phyloP scores from a whole-genome alignment of 2,329 filamentous ascomycete genomes.

The Orbilia oligospora region DNA sequence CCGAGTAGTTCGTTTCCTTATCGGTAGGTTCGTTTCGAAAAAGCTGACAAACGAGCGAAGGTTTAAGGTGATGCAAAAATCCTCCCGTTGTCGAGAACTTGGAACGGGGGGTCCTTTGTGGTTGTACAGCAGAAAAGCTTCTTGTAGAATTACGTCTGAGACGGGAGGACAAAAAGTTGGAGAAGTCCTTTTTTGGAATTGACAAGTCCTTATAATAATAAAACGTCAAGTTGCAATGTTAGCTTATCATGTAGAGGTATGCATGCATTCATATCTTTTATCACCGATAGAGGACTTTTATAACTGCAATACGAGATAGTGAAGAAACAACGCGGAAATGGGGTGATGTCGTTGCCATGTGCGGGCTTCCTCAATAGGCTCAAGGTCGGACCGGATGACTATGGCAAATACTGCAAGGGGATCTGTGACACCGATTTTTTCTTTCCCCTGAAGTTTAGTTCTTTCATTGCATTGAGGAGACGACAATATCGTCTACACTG shows the following conservation, averaged over 20 bases:
- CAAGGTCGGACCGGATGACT: constrained; percentile 22
- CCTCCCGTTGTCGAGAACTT: constrained; percentile 8
- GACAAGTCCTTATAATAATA: constrained; percentile 19
- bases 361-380: constrained; percentile 40
- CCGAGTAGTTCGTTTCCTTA: constrained; percentile 24
- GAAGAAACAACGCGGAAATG: constrained; percentile 39
- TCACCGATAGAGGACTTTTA: constrained; percentile 18
- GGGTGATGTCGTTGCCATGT: constrained; percentile 41
- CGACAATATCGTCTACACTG: background rate
- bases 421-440: constrained; percentile 6
- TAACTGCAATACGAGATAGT: constrained; percentile 10
- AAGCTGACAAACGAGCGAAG: constrained; percentile 12
- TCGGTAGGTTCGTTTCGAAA: constrained; percentile 24
- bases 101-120: constrained; percentile 9
- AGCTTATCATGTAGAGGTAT: constrained; percentile 3
- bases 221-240: constrained; percentile 13
- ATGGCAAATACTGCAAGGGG: constrained; percentile 13
- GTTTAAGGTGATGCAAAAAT: constrained; percentile 12
- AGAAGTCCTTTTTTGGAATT: constrained; percentile 22
- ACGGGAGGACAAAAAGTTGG: constrained; percentile 31
- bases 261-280: background rate
- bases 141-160: constrained; percentile 23
- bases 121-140: constrained; percentile 16
- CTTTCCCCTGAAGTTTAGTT: background rate
- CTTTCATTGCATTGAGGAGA: constrained; percentile 6